phyloP scores from a whole-genome alignment of 441 rosid species.

The Corymbia calophylla region DNA sequence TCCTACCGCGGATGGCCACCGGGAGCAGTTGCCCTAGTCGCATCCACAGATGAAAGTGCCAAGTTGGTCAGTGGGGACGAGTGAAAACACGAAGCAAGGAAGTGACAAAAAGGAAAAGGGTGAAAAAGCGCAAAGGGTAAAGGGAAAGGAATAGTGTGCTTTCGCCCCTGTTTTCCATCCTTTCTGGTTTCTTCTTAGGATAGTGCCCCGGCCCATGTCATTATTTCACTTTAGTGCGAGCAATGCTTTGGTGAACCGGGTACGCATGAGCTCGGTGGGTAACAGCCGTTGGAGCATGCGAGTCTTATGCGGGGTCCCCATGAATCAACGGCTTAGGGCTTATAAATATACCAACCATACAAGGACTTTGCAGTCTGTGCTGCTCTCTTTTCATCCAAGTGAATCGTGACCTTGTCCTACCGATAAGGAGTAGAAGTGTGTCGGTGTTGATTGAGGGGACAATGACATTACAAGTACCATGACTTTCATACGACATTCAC shows the following conservation, averaged over 20 bases:
- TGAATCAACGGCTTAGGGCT: background rate
- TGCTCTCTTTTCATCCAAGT: background rate
- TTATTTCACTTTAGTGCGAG: background rate
- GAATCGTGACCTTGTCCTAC: background rate
- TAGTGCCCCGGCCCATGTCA: background rate
- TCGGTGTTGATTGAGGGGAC: background rate
- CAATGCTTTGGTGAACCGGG: background rate
- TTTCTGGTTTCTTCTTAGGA: background rate
- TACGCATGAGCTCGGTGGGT: background rate
- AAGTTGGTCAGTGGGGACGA: background rate
- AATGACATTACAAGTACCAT: too few species aligned
- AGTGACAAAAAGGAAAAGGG: background rate
- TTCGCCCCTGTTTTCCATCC: background rate
- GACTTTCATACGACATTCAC: rapidly evolving
- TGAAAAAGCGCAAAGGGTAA: background rate
- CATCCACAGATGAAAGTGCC: background rate
- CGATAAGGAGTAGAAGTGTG: background rate
- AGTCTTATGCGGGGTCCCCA: background rate
- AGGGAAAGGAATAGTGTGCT: background rate
- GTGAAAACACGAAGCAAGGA: background rate
- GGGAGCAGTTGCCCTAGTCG: background rate
- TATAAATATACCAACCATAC: background rate
- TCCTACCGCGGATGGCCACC: background rate
- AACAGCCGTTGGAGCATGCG: background rate
- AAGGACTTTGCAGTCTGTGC: background rate